Conservation (phyloP, 2,329 filamentous ascomycete genomes). For the Fusarium napiforme region DNA sequence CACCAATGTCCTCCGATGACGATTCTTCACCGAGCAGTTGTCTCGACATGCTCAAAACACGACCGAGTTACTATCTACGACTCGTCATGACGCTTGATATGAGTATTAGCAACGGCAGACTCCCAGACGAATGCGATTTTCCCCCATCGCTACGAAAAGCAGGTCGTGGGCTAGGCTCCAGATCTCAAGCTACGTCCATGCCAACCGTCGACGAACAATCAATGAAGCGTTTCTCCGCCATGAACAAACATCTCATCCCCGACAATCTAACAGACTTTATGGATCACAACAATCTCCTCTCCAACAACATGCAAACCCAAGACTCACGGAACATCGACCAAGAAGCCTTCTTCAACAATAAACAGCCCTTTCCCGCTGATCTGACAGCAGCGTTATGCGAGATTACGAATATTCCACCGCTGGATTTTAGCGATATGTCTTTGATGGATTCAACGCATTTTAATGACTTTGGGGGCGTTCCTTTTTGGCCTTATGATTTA, state of each 20-base stretch:
- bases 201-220: neutral
- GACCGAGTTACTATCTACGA: constrained; percentile 34
- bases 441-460: constrained; percentile 7
- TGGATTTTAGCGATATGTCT: constrained; percentile 11
- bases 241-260: constrained; percentile 7
- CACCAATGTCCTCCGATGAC: neutral
- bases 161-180: neutral
- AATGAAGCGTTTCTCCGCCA: neutral
- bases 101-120: constrained; percentile 40
- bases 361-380: neutral
- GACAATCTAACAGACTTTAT: neutral
- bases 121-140: constrained; percentile 42
- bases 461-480: neutral
- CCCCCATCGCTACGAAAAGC: constrained; percentile 27
- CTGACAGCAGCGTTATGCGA: constrained; percentile 5
- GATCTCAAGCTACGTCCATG: neutral
- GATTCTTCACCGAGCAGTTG: constrained; percentile 12
- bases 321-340: neutral
- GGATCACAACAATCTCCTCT: fast-evolving
- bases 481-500: constrained; percentile 14
- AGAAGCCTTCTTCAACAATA: constrained; percentile 11
- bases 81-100: constrained; percentile 40
- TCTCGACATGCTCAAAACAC: constrained; percentile 32
- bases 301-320: neutral
- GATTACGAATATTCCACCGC: constrained; percentile 14